Conservation (phyloP, 441 rosid genomes). For the Iberis amara region DNA sequence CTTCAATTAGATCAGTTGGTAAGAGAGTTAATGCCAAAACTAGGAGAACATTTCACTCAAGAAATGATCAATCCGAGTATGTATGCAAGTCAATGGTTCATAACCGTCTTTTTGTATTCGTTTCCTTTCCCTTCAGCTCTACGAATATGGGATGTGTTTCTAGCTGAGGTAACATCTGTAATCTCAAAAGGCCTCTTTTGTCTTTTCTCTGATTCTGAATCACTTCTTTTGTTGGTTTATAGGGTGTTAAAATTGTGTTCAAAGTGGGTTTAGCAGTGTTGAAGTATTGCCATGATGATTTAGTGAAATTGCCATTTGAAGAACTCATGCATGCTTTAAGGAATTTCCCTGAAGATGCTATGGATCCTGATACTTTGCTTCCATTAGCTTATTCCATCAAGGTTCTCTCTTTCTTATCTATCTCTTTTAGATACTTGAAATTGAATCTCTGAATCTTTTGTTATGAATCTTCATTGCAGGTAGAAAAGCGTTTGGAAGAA, state of each 20-base stretch:
- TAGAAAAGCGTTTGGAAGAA: slow-evolving; percentile 63
- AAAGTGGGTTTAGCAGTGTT: slow-evolving; percentile 81
- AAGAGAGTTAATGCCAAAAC: slow-evolving; percentile 74
- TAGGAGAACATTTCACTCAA: slow-evolving; percentile 74
- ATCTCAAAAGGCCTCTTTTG: neutral
- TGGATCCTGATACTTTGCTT: slow-evolving; percentile 79
- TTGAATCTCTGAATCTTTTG: too few species aligned
- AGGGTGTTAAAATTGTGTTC: slow-evolving; percentile 88
- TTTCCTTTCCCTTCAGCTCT: slow-evolving; percentile 83
- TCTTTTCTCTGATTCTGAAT: neutral
- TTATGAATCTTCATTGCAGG: slow-evolving; percentile 31
- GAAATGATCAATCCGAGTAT: slow-evolving; percentile 98
- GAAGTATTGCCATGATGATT: slow-evolving; percentile 78
- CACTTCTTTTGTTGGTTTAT: slow-evolving; percentile 9
- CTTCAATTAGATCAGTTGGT: slow-evolving; percentile 71
- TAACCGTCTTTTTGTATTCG: slow-evolving; percentile 84
- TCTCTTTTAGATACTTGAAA: too few species aligned
- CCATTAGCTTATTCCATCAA: slow-evolving; percentile 80
- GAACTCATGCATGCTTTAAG: slow-evolving; percentile 82
- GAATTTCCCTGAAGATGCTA: slow-evolving; percentile 80
- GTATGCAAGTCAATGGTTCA: slow-evolving; percentile 99
- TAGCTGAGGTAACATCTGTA: slow-evolving; percentile 53
- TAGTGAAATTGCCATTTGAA: slow-evolving; percentile 85
- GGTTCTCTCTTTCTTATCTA: too few species aligned
- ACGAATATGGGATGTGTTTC: slow-evolving; percentile 96